These are phyloP conservation scores for Haberlea rhodopensis DNA, from an alignment of 257 asterid genomes.

Conservation along the genomic window DNA sequence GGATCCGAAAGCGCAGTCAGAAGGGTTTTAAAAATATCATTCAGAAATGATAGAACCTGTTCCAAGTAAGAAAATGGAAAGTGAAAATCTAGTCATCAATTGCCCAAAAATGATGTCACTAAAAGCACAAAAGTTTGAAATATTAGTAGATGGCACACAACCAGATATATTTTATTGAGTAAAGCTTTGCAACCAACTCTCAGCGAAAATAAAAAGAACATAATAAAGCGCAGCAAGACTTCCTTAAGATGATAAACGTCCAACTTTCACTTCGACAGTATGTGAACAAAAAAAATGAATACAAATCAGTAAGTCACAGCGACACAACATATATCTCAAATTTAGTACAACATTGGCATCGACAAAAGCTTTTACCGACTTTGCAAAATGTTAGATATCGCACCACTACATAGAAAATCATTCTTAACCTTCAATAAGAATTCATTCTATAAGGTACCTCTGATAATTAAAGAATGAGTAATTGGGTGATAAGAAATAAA, in stretches of 20 bases:
- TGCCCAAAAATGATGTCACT: neutral
- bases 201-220: neutral
- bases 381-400: neutral
- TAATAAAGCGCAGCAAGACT: neutral
- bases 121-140: slow-evolving; percentile 14
- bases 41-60: slow-evolving; percentile 81
- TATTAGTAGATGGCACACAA: slow-evolving; percentile 14
- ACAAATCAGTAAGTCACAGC: neutral
- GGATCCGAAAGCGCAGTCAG: slow-evolving; percentile 93
- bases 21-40: slow-evolving; percentile 81
- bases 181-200: neutral
- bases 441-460: too few species aligned
- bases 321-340: neutral
- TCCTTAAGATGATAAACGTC: neutral
- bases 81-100: slow-evolving; percentile 15
- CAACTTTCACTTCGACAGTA: neutral
- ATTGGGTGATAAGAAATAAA: too few species aligned
- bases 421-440: too few species aligned
- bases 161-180: neutral
- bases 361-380: neutral
- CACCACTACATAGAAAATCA: neutral
- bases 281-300: neutral
- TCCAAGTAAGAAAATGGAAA: slow-evolving; percentile 24
- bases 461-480: too few species aligned
- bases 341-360: neutral